These are phyloP conservation scores for Mollisiaceae sp. DNA, from an alignment of 2,329 filamentous ascomycete species.

Conservation along the genomic window DNA sequence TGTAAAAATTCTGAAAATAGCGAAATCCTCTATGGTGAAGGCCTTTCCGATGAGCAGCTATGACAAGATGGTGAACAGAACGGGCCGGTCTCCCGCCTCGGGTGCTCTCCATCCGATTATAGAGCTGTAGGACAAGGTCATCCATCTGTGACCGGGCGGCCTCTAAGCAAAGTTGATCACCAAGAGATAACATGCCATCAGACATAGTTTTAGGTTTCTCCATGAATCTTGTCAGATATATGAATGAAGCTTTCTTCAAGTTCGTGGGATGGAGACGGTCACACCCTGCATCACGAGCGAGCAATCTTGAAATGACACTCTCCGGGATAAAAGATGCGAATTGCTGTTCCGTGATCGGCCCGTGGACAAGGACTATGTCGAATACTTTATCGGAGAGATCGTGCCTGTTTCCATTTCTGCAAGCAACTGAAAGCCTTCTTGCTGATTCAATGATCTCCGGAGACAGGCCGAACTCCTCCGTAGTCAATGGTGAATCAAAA, in stretches of 20 bases:
- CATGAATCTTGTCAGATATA: conserved; percentile 38
- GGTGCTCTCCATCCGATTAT: conserved; percentile 27
- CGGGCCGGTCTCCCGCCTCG: conserved; percentile 14
- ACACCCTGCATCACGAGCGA: conserved; percentile 13
- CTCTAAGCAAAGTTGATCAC: conserved; percentile 32
- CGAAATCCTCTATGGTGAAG: conserved; percentile 28
- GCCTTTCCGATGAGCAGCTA: conserved; percentile 30
- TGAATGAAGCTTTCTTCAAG: conserved; percentile 31
- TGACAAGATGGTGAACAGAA: conserved; percentile 31
- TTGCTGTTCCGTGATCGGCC: conserved; percentile 28
- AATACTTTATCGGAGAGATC: conserved; percentile 32
- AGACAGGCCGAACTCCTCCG: conserved; percentile 20
- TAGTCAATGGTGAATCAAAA: conserved; percentile 33
- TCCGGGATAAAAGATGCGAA: conserved; percentile 33
- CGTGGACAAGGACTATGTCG: conserved; percentile 28
- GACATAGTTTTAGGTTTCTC: conserved; percentile 27
- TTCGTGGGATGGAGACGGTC: conserved; percentile 12
- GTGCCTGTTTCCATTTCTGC: conserved; percentile 17
- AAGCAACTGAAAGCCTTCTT: conserved; percentile 28
- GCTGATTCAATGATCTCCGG: conserved; percentile 29
- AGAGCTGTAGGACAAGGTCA: conserved; percentile 33
- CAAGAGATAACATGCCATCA: conserved; percentile 25
- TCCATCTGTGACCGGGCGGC: conserved; percentile 31
- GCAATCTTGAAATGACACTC: conserved; percentile 27
- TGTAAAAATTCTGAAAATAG: conserved; percentile 33